Conservation (phyloP, 306 rosid genomes). For the Abrus pulchellus region DNA sequence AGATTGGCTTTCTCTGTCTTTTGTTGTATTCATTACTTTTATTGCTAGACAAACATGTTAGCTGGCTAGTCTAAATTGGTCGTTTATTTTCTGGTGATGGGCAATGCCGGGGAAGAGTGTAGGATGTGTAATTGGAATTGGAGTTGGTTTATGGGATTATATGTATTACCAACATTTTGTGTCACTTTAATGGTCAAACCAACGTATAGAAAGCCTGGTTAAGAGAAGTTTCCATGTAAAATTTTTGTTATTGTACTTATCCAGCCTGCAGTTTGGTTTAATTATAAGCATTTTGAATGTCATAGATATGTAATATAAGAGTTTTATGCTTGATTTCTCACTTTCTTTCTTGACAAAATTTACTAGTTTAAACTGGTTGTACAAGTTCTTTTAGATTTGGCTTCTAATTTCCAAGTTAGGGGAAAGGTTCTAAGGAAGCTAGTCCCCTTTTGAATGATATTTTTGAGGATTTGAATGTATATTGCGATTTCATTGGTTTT, state of each 20-base stretch:
- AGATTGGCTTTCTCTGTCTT: conserved; percentile 50
- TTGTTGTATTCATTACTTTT: conserved; percentile 35
- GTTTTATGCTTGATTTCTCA: conserved; percentile 7
- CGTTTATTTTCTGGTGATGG: conserved; percentile 48
- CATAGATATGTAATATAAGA: neutral
- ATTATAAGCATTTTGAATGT: conserved; percentile 23
- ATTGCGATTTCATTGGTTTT: neutral
- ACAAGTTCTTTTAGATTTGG: neutral
- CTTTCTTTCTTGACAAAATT: neutral
- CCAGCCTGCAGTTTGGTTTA: conserved; percentile 36
- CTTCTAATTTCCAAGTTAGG: neutral
- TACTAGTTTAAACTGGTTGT: neutral
- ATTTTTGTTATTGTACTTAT: conserved; percentile 41
- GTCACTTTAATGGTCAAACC: conserved; percentile 35
- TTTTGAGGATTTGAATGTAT: neutral
- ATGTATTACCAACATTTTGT: conserved; percentile 33
- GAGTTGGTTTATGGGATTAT: conserved; percentile 46
- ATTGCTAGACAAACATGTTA: conserved; percentile 34
- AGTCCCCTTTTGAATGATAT: neutral
- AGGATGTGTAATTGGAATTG: conserved; percentile 39
- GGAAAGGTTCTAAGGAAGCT: neutral
- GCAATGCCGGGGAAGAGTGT: conserved; percentile 34
- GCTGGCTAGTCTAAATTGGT: conserved; percentile 42
- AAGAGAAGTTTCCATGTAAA: conserved; percentile 46
- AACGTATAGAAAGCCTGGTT: conserved; percentile 9